Conservation (phyloP, 2,329 filamentous ascomycete species). For the Diaporthe sp. region DNA sequence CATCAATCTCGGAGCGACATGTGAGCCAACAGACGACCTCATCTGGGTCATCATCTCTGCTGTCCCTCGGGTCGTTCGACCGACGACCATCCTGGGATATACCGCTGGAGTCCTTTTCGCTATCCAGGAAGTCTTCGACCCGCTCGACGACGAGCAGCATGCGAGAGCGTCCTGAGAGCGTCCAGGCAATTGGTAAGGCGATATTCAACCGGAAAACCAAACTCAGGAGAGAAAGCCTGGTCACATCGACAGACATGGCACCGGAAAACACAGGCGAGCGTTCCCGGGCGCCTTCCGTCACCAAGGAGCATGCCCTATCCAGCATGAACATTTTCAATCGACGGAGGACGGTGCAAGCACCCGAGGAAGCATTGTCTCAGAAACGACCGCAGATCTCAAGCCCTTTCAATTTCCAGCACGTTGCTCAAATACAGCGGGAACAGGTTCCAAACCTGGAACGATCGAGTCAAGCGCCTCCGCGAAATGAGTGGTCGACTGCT, state of each 20-base stretch:
- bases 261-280: slow-evolving; percentile 37
- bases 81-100: slow-evolving; percentile 60
- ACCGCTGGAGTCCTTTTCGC: slow-evolving; percentile 55
- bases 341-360: slow-evolving; percentile 53
- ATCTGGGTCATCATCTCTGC: slow-evolving; percentile 66
- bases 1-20: slow-evolving; percentile 59
- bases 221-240: slow-evolving; percentile 62
- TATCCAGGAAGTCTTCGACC: slow-evolving; percentile 67
- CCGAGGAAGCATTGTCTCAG: slow-evolving; percentile 42
- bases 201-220: slow-evolving; percentile 67
- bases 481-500: slow-evolving; percentile 55
- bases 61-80: slow-evolving; percentile 56
- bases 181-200: slow-evolving; percentile 68
- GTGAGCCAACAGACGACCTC: slow-evolving; percentile 60
- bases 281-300: slow-evolving; percentile 39
- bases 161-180: slow-evolving; percentile 67
- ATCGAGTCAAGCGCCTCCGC: slow-evolving; percentile 52
- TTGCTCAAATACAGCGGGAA: slow-evolving; percentile 67
- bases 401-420: slow-evolving; percentile 75
- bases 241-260: slow-evolving; percentile 56
- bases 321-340: slow-evolving; percentile 56
- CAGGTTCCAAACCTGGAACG: slow-evolving; percentile 54
- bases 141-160: slow-evolving; percentile 65
- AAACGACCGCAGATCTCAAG: slow-evolving; percentile 67
- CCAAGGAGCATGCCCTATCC: slow-evolving; percentile 29